A percentile compares a stretch with the other conserved stretches of the same genome.
phyloP scores from a whole-genome alignment of 2,329 filamentous ascomycete species.

The Fusarium sp. region DNA sequence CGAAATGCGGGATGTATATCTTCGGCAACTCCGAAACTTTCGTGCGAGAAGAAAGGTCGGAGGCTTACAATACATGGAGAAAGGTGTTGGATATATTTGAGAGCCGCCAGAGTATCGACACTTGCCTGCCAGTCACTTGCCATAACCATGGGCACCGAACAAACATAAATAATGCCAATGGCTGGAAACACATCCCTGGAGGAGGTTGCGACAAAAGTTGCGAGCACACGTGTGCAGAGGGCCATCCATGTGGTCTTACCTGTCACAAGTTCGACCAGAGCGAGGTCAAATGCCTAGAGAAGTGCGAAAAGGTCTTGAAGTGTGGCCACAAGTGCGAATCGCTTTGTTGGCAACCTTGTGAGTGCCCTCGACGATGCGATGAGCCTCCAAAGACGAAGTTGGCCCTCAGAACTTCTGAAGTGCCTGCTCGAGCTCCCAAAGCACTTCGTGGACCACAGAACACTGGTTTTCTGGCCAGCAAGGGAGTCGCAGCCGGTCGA shows the following conservation, averaged over 20 bases:
- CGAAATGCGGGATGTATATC: constrained; percentile 82
- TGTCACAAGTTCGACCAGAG: constrained; percentile 36
- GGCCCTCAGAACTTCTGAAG: background rate
- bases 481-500: background rate
- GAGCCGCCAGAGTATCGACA: constrained; percentile 46
- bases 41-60: constrained; percentile 53
- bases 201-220: constrained; percentile 36
- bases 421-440: background rate
- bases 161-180: constrained; percentile 62
- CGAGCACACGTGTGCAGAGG: constrained; percentile 31
- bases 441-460: background rate
- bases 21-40: constrained; percentile 78
- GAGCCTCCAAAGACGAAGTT: background rate
- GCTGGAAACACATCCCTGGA: constrained; percentile 58
- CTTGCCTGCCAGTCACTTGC: constrained; percentile 72
- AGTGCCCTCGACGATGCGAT: constrained; percentile 28
- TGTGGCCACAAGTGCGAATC: constrained; percentile 39
- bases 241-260: constrained; percentile 33
- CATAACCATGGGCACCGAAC: constrained; percentile 65
- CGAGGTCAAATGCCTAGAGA: constrained; percentile 48
- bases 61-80: constrained; percentile 57
- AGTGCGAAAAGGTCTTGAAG: constrained; percentile 27
- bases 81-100: constrained; percentile 56
- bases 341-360: constrained; percentile 30
- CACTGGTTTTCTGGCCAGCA: background rate